Evolutionary conservation across 1,139 yeast species (phyloP), one percentile per base, ranked within the genome.

Genomic region (Sugiyamaella xylanicola): DNA sequence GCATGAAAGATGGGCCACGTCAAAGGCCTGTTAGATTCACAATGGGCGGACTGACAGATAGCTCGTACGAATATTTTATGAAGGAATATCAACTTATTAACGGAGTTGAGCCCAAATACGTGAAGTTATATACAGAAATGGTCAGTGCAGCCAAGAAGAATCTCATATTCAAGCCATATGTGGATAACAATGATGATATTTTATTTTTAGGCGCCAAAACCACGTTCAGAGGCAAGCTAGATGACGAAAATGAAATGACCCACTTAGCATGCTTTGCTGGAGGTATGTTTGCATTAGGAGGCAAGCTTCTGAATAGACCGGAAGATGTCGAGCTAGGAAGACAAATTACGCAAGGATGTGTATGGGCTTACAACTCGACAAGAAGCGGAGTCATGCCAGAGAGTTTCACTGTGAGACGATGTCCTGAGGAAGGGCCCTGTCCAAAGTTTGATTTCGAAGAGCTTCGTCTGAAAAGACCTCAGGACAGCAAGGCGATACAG

Each of bases 261-360:
- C 88, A 85, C 64, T 76, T 85, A 61, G 81, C 87, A 8, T 87
- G 95, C 66, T 86, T 85, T 66, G 78, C 86, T 50, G 93, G 91
- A 36, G 89, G 92, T 1, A 82, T 86, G 74, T 78, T 84, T 63
- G 86, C 88, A 0, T 69, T 87, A 37, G 90, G 90, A 2, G 83
- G 88, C 4, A 83, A 76, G 66, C 61, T 89, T 68, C 64, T 79
- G 65, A 64, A 75, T 73, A 53, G 74, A 61, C 69, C 79, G 51
- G 67, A 82, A 65, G 87, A 86, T 62, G 74, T 85, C 64, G 74
- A 75, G 43, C 70, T 81, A 44, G 95, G 87, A 2, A 80, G 77
- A 55, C 81, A 81, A 51, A 69, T 88, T 56, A 83, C 93, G 0
- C 75, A 83, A 58, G 85, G 92, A 4, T 88, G 95, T 68, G 82